A percentile compares a stretch with the other conserved stretches of the same genome.
These are phyloP conservation scores for Penicillium subrubescens DNA, from an alignment of 495 filamentous ascomycete species.

Conservation along the genomic window DNA sequence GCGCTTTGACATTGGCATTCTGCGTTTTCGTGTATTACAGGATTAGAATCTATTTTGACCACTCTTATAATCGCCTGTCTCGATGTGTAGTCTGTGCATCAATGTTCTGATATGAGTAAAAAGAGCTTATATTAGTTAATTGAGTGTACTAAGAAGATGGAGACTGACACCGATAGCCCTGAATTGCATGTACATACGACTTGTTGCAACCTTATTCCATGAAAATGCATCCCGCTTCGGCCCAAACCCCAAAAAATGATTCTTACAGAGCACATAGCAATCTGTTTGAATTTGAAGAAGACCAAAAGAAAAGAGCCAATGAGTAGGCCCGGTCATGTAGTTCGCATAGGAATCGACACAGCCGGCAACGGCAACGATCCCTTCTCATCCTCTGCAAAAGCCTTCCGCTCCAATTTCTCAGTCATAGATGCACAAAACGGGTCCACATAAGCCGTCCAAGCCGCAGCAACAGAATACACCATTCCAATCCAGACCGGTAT, in stretches of 20 bases:
- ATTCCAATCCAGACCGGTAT: constrained; percentile 60
- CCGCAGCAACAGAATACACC: constrained; percentile 57
- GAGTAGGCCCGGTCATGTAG: constrained; percentile 21
- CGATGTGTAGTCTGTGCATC: not conserved
- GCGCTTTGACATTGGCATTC: constrained; percentile 25
- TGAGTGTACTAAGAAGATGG: too few relatives aligned
- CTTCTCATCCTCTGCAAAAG: constrained; percentile 58
- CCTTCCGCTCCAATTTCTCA: constrained; percentile 55
- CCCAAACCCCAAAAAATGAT: not conserved
- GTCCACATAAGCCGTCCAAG: constrained; percentile 70
- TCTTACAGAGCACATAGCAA: not conserved
- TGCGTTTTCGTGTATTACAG: constrained; percentile 22
- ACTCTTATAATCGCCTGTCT: constrained; percentile 2
- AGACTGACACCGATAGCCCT: not conserved
- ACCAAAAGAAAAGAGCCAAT: not conserved
- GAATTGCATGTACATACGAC: not conserved
- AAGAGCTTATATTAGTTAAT: too few relatives aligned
- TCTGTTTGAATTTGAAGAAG: not conserved
- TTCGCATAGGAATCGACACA: constrained; percentile 37
- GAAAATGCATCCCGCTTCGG: too few relatives aligned
- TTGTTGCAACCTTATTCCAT: not conserved
- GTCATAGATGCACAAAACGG: constrained; percentile 63
- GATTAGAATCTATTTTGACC: constrained; percentile 13
- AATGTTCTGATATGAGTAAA: too few relatives aligned
- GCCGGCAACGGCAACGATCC: constrained; percentile 40